Evolutionary conservation across 2,329 filamentous ascomycete genomes (phyloP), one percentile per base, ranked within the genome.

Genomic region (Metarhizium robertsii): DNA sequence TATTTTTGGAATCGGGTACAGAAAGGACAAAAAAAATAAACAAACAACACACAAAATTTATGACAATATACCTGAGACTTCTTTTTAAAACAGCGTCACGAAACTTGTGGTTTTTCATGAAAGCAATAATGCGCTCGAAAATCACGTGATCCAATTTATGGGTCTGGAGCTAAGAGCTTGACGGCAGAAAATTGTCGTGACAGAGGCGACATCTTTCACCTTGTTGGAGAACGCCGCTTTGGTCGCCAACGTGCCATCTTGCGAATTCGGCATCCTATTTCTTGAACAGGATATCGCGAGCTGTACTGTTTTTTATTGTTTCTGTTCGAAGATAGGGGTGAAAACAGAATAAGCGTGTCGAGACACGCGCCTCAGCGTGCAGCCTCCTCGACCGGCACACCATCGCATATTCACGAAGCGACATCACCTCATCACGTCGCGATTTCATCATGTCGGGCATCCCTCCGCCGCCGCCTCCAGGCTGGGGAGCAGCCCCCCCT

Each of bases 381-480:
- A 63, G 65, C 64, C 63, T 32, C 42, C 60, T 63, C 57, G 58
- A 65, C 60, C 60, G 61, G 60, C 62, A 61, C 34, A 40, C 57
- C 32, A 51, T 58, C 32, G 61, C 56, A 58, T 59, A 62, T 66
- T 66, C 61, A 60, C 59, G 57, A 61, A 61, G 58, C 59, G 40
- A 36, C 42, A 40, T 45, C 45, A 34, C 59, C 49, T 58, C 40
- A 61, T 55, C 58, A 61, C 62, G 66, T 68, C 60, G 58, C 58
- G 57, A 63, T 62, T 57, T 60, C 64, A 70, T 62, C 56, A 82
- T 82, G 79, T 79, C 79, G 61, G 74, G 75, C 62, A 73, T 70
- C 55, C 79, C 78, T 50, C 79, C 80, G 57, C 80, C 80, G 16
- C 80, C 80, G 43, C 80, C 80, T 52, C 80, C 80, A 32, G 79